Percentiles rank a stretch among this genome's conserved stretches.
Evolutionary conservation across 148 eudicot species (phyloP).

Genomic region (Simmondsia chinensis): DNA sequence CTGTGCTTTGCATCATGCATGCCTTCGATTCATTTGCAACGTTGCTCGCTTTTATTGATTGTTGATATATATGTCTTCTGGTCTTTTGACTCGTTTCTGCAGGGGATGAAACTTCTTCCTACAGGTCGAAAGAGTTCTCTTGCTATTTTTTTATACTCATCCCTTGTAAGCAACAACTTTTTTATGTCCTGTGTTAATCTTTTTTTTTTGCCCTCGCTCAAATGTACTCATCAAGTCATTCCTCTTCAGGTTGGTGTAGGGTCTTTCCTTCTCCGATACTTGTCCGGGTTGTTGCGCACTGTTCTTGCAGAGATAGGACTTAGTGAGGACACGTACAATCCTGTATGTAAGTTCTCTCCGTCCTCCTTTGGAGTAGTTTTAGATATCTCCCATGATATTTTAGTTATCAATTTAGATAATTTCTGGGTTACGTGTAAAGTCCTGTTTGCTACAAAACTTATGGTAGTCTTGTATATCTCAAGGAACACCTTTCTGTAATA

Average conservation of each 20-base stretch:
- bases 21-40: too few relatives aligned
- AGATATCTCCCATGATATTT: too few relatives aligned
- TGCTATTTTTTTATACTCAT: slow-evolving; percentile 62
- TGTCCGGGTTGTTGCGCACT: slow-evolving; percentile 51
- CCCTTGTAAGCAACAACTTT: slow-evolving; percentile 40
- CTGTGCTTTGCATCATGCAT: too few relatives aligned
- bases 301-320: slow-evolving; percentile 66
- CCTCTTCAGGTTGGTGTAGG: slow-evolving; percentile 70
- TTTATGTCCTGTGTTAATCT: slow-evolving; percentile 3
- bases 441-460: too few relatives aligned
- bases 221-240: neutral
- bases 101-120: slow-evolving; percentile 99
- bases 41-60: neutral
- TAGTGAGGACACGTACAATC: slow-evolving; percentile 79
- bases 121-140: slow-evolving; percentile 75
- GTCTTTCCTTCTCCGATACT: slow-evolving; percentile 54
- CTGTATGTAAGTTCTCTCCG: slow-evolving; percentile 88
- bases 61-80: neutral
- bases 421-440: too few relatives aligned
- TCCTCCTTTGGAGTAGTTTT: slow-evolving; percentile 4
- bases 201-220: slow-evolving; percentile 3
- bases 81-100: slow-evolving; percentile 10
- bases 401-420: too few relatives aligned
- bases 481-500: too few relatives aligned
- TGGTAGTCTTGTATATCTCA: too few relatives aligned